A percentile compares a stretch with the other conserved stretches of the same genome.
Conservation (phyloP, 805 yeast genomes). For the Ogataea nitratoaversa region DNA sequence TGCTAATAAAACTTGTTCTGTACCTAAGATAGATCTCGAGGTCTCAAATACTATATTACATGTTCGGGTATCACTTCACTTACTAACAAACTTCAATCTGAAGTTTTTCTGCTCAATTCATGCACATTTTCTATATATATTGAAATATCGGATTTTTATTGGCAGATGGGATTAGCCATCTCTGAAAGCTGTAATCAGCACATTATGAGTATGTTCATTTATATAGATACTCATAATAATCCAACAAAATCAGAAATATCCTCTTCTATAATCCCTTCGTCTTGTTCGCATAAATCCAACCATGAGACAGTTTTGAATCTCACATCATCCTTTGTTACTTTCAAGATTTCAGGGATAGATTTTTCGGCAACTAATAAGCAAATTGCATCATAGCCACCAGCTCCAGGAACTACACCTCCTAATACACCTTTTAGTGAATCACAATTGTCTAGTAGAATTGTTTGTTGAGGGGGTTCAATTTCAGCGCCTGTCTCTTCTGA, state of each 20-base stretch:
- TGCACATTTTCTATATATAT: too few species aligned
- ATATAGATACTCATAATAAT: slow-evolving; percentile 8
- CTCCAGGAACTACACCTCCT: slow-evolving; percentile 98
- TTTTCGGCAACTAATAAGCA: slow-evolving; percentile 58
- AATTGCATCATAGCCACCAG: slow-evolving; percentile 96
- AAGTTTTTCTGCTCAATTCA: too few species aligned
- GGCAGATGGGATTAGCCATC: too few species aligned
- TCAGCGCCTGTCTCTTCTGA: slow-evolving; percentile 71
- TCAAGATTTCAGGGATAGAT: slow-evolving; percentile 33
- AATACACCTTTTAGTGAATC: slow-evolving; percentile 63
- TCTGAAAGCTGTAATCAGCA: too few species aligned
- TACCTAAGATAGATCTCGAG: too few species aligned
- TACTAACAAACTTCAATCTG: too few species aligned
- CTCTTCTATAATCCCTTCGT: slow-evolving; percentile 53
- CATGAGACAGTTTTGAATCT: slow-evolving; percentile 52
- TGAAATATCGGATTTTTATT: too few species aligned
- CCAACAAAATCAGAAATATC: slow-evolving; percentile 30
- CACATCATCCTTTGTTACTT: slow-evolving; percentile 14
- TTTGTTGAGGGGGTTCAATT: slow-evolving; percentile 83
- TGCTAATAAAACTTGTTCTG: too few species aligned
- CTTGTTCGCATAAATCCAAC: slow-evolving; percentile 64
- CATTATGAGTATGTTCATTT: too few species aligned
- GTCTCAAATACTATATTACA: too few species aligned
- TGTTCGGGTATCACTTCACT: too few species aligned
- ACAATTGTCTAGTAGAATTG: slow-evolving; percentile 59